Evolutionary conservation across 2,329 filamentous ascomycete genomes (phyloP), one percentile per base, ranked within the genome.

Genomic region (Colletotrichum magnum): DNA sequence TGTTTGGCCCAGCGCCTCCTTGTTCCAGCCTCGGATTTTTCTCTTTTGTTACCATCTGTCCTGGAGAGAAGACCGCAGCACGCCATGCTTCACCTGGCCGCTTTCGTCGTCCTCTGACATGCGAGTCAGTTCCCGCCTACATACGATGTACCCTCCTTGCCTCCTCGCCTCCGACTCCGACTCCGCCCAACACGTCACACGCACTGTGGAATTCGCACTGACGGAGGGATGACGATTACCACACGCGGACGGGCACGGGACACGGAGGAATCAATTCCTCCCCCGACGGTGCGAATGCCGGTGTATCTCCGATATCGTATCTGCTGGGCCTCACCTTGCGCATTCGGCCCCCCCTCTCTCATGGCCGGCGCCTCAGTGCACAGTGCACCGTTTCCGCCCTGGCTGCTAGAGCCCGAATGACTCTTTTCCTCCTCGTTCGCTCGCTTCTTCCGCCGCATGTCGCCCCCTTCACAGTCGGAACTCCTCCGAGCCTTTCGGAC

Each of bases 261-360:
- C 59, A 64, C 53, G 48, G 65, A 28, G 36, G 54, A 41, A 24
- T 18, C 56, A n/a, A 36, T 26, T 28, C 10, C 48, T 12, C 12
- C n/a, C 18, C 18, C 21, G 48, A 36, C 4, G 16, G 47, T 32
- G 18, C 52, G 57, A 61, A 71, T 57, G 36, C 69, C 66, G 62
- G 66, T 36, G 59, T 70, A 71, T 70, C 66, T 72, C 71, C 71
- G 71, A 71, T 70, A 70, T 68, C 66, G 69, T 70, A 64, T 69
- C 70, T 63, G 26, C 9, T 52, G 28, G 21, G 9, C 36, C 26
- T 28, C 45, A 48, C 45, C 16, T 51, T n/a, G 43, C 32, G 18
- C 28, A 58, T 41, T 51, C n/a, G 36, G 50, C 59, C 53, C 59
- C 47, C 65, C 18, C 18, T 18, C 32, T 64, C 57, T 69, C 26